Base-by-base conservation (phyloP, 1,139 yeast genomes). In the Ogataea hybrid region DNA sequence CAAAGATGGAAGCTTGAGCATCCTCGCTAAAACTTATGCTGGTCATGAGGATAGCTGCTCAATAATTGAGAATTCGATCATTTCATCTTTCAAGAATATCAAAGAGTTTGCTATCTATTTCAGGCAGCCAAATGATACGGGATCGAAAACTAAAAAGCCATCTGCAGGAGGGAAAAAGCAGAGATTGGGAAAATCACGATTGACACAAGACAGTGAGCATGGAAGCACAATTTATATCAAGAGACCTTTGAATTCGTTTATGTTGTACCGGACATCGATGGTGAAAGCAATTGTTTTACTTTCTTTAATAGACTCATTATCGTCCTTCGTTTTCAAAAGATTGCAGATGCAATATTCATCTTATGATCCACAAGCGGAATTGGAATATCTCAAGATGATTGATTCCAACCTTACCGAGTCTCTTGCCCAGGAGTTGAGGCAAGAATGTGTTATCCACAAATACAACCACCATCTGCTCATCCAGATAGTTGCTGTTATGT, bases 181-280 rank as follows among this genome's bases (percentile, higher is more conserved):
- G 11, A 36, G 37, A 21, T 27, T 33, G 2, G 41, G 37, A 10
- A 35, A 37, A 10, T 28, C 43, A 20, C 16, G 28, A 11, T 21
- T 17, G 18, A 20, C 27, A 5, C 8, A 33, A 3, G 38, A 41
- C 2, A 14, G 17, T 16, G 21, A 33, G 6, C 18, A 38, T 12
- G 37, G 35, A 6, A 39, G 45, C 34, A 16, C 38, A 6, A 46
- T 40, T 20, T 45, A 55, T 39, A 64, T 71, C 44, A 73, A 73
- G 51, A 65, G 79, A 25, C 78, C 78, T 1, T 59, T 73, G 44
- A 73, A 73, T 57, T 69, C 75, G 23, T 73, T 72, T 50, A 72
- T 73, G 77, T 62, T 73, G 12, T 73, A 73, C 50, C 63, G 77
- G 46, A 61, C 69, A 31, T 53, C 68, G 8, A 68, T 71, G 60